Evolutionary conservation across 495 filamentous ascomycete genomes (phyloP), one percentile per base, ranked within the genome.

Genomic region (Patellaria atrata): DNA sequence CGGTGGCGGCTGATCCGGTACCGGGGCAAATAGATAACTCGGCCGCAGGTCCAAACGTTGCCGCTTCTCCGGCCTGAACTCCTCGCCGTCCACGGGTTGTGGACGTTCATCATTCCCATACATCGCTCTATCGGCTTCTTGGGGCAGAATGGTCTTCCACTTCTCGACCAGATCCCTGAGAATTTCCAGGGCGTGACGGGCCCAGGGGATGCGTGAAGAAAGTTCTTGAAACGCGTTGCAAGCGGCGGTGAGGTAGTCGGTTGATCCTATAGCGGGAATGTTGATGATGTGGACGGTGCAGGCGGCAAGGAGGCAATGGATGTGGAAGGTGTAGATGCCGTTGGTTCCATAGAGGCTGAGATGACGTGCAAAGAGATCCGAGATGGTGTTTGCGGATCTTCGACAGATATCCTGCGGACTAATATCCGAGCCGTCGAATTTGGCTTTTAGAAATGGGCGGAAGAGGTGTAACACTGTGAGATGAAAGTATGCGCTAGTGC

Each of bases 201-300:
- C 43, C 26, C 55, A 52, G 11, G 35, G 17, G 21, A 44, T 43
- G 27, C 37, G 30, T 12, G 17, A 3, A 7, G 41, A 20, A 12
- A 57, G 47, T 3, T 42, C 52, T 10, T 52, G 42, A n/a, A 61
- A 36, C 18, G 22, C 25, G 5, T 48, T 29, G 19, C 60, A 44
- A 13, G 42, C 38, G 4, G 27, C 34, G 13, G 37, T 35, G 25
- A 55, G 30, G 28, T 53, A 17, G 5, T 26, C 15, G 11, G 37
- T 27, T 3, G 38, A 18, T 2, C 49, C 37, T 3, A 37, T 14
- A 13, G 33, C 14, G 9, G 47, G 43, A 2, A 61, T 27, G 30
- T 54, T 47, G 14, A 54, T 30, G 3, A 61, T 43, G 47, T 58
- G 55, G 30, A 58, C 54, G 19, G 57, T 57, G 23, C 46, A 48